Base-by-base conservation (phyloP, 371 early-diverging fungal genomes). In the Fennellomyces sp. region DNA sequence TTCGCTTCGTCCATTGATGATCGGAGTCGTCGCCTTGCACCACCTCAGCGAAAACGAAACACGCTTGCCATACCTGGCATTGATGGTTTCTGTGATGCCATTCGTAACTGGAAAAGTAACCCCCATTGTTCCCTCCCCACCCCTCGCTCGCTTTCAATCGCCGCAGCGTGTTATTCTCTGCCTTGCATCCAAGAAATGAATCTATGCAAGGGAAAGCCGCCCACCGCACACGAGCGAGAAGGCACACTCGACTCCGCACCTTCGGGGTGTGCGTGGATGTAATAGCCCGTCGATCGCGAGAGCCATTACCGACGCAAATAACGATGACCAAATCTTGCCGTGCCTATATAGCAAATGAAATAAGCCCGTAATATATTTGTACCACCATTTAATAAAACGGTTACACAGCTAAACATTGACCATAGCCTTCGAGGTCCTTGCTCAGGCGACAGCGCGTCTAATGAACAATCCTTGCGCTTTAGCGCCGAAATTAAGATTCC, bases 341-440 rank as follows among this genome's bases (percentile, higher is more conserved):
- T 45, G 21, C n/a, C n/a, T 6, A 23, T 45, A 45, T 23, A 45
- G 45, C 45, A 45, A 45, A 45, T 45, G 45, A 45, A 45, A 21
- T 45, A n/a, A 41, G 21, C 21, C n/a, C 3, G 8, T 23, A 45
- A 45, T 45, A 45, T 45, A 45, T 45, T 45, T 45, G 45, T 45
- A 21, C 23, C 0, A 45, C 45, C 10, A 3, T 23, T 45, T 45
- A 45, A 45, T 45, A 23, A 25, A 45, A 45, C n/a, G 10, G 45
- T 45, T 45, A 45, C 45, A 45, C 45, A 45, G 19, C 1, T 45
- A 17, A 45, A 45, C 45, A 45, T 45, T 45, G 45, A 45, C 45
- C 45, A 45, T 41, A n/a, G 41, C 3, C n/a, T 41, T 41, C 41
- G 17, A 41, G 41, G 41, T 41, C 41, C 17, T 41, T 19, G 41